A percentile compares a stretch with the other conserved stretches of the same genome.
phyloP scores from a whole-genome alignment of 2,329 filamentous ascomycete species.

The Kalmusia sp. region DNA sequence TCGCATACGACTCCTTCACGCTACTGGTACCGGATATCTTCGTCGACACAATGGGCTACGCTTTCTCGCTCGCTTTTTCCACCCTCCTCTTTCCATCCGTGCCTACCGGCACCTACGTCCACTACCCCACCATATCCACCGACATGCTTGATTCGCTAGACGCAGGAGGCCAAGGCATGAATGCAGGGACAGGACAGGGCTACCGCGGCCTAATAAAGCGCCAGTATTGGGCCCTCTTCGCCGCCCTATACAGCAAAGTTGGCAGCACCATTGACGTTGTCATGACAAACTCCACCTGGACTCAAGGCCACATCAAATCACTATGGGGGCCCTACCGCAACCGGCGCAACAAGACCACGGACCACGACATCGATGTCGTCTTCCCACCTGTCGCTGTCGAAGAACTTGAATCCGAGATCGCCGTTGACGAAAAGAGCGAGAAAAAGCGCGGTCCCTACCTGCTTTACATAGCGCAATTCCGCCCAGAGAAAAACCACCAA shows the following conservation, averaged over 20 bases:
- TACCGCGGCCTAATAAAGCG: slow-evolving; percentile 74
- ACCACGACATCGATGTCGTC: slow-evolving; percentile 72
- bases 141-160: slow-evolving; percentile 88
- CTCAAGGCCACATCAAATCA: slow-evolving; percentile 74
- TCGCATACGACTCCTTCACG: slow-evolving; percentile 93
- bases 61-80: slow-evolving; percentile 83
- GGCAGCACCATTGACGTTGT: slow-evolving; percentile 88
- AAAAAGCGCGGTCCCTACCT: slow-evolving; percentile 73
- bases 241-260: slow-evolving; percentile 79
- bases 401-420: slow-evolving; percentile 78
- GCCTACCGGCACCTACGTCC: slow-evolving; percentile 91
- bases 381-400: slow-evolving; percentile 93
- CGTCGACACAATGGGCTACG: slow-evolving; percentile 98
- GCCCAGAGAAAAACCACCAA: slow-evolving; percentile 94
- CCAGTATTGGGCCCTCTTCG: slow-evolving; percentile 87
- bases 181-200: slow-evolving; percentile 82
- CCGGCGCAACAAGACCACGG: slow-evolving; percentile 54
- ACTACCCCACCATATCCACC: slow-evolving; percentile 97
- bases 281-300: slow-evolving; percentile 98
- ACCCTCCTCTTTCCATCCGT: slow-evolving; percentile 81
- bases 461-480: slow-evolving; percentile 96
- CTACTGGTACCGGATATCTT: slow-evolving; percentile 92
- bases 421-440: slow-evolving; percentile 74
- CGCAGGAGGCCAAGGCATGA: slow-evolving; percentile 70
- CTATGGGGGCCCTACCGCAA: slow-evolving; percentile 71